phyloP scores from a whole-genome alignment of 2,329 filamentous ascomycete genomes.

The Colletotrichum caudatum region DNA sequence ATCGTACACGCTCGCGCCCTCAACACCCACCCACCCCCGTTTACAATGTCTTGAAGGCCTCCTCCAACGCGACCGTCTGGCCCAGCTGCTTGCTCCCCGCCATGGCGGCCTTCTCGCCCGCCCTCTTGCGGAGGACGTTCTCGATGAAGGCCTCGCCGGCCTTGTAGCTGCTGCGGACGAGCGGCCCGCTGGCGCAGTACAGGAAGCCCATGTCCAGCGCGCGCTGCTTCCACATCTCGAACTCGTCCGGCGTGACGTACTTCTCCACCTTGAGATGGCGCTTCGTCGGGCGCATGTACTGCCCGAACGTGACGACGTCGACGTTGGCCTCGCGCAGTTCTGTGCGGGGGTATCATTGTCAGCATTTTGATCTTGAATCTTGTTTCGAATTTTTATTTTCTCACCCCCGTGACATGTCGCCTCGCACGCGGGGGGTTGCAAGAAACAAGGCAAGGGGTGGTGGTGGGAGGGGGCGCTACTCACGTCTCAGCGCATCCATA shows the following conservation, averaged over 20 bases:
- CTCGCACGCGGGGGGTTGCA: too few relatives aligned
- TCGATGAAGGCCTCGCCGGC: constrained; percentile 98
- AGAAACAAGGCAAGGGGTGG: not conserved
- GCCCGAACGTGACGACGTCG: constrained; percentile 98
- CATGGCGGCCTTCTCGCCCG: constrained; percentile 54
- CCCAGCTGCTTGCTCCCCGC: constrained; percentile 51
- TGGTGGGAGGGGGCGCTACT: constrained; percentile 45
- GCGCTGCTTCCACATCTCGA: constrained; percentile 90
- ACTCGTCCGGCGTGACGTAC: constrained; percentile 91
- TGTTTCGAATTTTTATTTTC: too few relatives aligned
- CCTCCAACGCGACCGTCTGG: constrained; percentile 56
- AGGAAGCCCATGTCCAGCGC: constrained; percentile 96
- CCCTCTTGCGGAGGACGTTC: constrained; percentile 92
- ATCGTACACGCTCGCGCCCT: constrained; percentile 18
- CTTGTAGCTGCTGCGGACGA: constrained; percentile 97
- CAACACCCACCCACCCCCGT: too few relatives aligned
- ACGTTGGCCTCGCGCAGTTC: constrained; percentile 80
- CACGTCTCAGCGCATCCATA: constrained; percentile 79
- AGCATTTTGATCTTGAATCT: not conserved
- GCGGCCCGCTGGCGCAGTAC: constrained; percentile 92
- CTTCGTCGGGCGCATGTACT: constrained; percentile 99
- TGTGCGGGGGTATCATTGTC: not conserved
- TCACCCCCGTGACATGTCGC: not conserved
- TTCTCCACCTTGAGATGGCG: constrained; percentile 96
- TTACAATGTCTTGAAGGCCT: constrained; percentile 41